Evolutionary conservation across 345 rosid genomes (phyloP), one percentile per base, ranked within the genome.

Genomic region (Abelmoschus esculentus): DNA sequence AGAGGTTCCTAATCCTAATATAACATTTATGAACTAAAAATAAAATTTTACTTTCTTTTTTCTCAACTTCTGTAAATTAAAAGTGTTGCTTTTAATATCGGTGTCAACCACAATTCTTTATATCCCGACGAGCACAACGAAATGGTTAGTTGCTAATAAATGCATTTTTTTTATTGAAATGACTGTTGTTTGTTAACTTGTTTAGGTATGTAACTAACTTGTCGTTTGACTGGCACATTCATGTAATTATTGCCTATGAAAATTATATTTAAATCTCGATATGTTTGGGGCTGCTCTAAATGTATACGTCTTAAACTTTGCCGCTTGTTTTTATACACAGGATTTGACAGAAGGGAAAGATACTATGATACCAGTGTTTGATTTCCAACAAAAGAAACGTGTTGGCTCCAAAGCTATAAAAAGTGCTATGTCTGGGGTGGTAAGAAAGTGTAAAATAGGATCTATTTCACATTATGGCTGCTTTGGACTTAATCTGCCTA

Each of bases 291-390:
- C 76, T 72, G 18, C 73, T 61, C 19, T 63, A 29, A 22, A 65
- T 61, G 68, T 36, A 61, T 60, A 15, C 6, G 11, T 72, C 61
- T 50, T 69, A 40, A 40, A 66, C 14, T 50, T 52, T 11, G 19
- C 64, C 63, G 42, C 22, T 19, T 10, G 36, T 15, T 75, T 70
- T 72, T 84, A 72, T 73, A 66, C 73, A 42, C 78, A 92, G 99
- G 98, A 96, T 78, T 77, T 96, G 84, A 78, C 79, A 38, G 75
- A 80, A 69, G 96, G 98, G 15, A 85, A 87, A 75, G 96, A 90
- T 76, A 84, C 87, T 29, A 75, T 70, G 68, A 83, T 86, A 66
- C 99, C 97, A 1, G 78, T 92, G 49, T 96, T 90, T 79, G 98
- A 96, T 87, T 92, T 83, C 80, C 97, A 92, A 73, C 89, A 86